These are phyloP conservation scores for Beauveria caledonica DNA, from an alignment of 2,329 filamentous ascomycete genomes.

Conservation along the genomic window DNA sequence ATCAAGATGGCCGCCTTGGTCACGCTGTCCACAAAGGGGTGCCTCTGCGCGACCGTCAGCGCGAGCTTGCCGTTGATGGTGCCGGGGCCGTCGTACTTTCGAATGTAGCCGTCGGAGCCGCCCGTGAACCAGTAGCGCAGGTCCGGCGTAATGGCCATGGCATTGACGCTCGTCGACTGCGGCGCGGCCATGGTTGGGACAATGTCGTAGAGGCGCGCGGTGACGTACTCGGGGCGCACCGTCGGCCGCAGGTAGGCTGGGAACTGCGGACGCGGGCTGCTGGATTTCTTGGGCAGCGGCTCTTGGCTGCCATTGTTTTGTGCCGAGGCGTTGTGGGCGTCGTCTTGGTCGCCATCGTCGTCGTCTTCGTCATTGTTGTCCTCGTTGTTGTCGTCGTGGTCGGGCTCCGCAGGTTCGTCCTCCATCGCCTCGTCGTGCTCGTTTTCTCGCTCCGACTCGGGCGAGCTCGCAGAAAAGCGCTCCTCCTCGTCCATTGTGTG, in stretches of 20 bases:
- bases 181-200: constrained; percentile 95
- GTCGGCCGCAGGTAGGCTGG: constrained; percentile 39
- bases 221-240: constrained; percentile 70
- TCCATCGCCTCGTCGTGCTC: constrained; percentile 14
- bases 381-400: constrained; percentile 29
- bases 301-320: constrained; percentile 15
- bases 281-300: constrained; percentile 21
- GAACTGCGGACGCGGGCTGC: constrained; percentile 20
- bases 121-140: constrained; percentile 93
- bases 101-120: constrained; percentile 88
- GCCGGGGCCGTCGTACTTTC: constrained; percentile 91
- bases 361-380: constrained; percentile 28
- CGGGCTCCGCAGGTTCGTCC: constrained; percentile 20
- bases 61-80: constrained; percentile 93
- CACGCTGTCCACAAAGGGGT: constrained; percentile 96
- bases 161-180: constrained; percentile 91
- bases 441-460: constrained; percentile 26
- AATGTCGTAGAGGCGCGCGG: constrained; percentile 81
- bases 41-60: constrained; percentile 87
- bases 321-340: constrained; percentile 28
- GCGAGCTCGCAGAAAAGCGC: constrained; percentile 24
- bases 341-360: constrained; percentile 27
- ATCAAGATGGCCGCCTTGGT: constrained; percentile 89
- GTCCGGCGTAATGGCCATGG: constrained; percentile 84
- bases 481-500: constrained; percentile 26